Conservation (phyloP, 345 rosid genomes). For the Rhizophora mangle region DNA sequence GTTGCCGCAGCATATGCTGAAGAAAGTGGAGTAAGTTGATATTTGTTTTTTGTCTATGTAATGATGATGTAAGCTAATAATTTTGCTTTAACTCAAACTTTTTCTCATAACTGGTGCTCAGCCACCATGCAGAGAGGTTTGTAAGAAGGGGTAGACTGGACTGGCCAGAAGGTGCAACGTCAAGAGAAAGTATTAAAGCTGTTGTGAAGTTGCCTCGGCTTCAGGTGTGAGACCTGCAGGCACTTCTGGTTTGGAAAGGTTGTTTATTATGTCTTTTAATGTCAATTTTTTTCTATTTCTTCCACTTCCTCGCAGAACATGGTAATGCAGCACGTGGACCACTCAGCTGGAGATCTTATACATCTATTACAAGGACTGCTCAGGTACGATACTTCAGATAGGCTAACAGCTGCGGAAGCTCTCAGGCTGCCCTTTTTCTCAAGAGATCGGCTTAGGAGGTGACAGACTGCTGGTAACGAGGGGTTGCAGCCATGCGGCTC, state of each 20-base stretch:
- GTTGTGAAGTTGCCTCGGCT: slow-evolving; percentile 70
- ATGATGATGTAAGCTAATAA: background rate
- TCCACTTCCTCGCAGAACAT: slow-evolving; percentile 10
- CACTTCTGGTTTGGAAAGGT: background rate
- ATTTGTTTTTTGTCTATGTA: too few species aligned
- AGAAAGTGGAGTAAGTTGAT: slow-evolving; percentile 64
- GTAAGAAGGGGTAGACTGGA: slow-evolving; percentile 75
- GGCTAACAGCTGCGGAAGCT: slow-evolving; percentile 31
- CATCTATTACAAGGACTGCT: slow-evolving; percentile 30
- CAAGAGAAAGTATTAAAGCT: slow-evolving; percentile 78
- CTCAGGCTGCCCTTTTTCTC: slow-evolving; percentile 28
- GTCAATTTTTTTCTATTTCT: background rate
- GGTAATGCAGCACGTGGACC: slow-evolving; percentile 36
- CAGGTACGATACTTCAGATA: slow-evolving; percentile 27
- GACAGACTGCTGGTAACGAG: background rate
- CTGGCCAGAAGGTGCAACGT: slow-evolving; percentile 88
- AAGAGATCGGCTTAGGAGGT: slow-evolving; percentile 17
- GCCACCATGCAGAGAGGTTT: slow-evolving; percentile 74
- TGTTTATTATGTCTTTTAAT: background rate
- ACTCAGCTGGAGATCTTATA: slow-evolving; percentile 35
- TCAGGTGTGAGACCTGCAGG: slow-evolving; percentile 40
- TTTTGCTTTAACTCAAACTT: background rate
- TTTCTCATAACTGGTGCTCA: slow-evolving; percentile 7
- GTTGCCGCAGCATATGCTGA: slow-evolving; percentile 60
- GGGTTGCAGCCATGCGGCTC: too few species aligned